A percentile compares a stretch with the other conserved stretches of the same genome.
These are phyloP conservation scores for Penicillium bovifimosum DNA, from an alignment of 495 filamentous ascomycete species.

Conservation along the genomic window DNA sequence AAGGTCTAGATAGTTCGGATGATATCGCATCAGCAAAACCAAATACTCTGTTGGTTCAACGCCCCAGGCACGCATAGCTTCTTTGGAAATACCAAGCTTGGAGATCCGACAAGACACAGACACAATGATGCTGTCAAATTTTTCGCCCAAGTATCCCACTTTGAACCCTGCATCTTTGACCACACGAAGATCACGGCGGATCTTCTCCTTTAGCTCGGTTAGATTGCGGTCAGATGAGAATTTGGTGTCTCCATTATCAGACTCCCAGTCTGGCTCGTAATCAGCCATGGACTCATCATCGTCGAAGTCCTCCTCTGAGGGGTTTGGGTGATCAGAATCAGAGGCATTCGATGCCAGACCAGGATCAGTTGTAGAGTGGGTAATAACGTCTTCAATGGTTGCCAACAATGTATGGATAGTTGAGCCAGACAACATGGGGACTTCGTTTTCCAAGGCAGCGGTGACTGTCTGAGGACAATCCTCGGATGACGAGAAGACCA, in stretches of 20 bases:
- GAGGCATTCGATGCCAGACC: slow-evolving; percentile 6
- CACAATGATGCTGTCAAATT: slow-evolving; percentile 54
- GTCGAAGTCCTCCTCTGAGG: not conserved
- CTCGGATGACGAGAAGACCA: slow-evolving; percentile 53
- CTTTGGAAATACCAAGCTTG: slow-evolving; percentile 70
- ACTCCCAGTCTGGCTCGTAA: slow-evolving; percentile 27
- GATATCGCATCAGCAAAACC: slow-evolving; percentile 69
- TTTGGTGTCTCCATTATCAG: slow-evolving; percentile 31
- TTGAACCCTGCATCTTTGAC: slow-evolving; percentile 67
- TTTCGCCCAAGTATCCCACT: slow-evolving; percentile 56
- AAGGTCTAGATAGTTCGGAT: slow-evolving; percentile 50
- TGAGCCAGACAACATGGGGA: slow-evolving; percentile 16
- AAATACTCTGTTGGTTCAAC: slow-evolving; percentile 63
- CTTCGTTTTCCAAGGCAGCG: slow-evolving; percentile 39
- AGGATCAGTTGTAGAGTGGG: slow-evolving; percentile 21
- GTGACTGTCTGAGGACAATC: slow-evolving; percentile 42
- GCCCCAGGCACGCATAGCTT: slow-evolving; percentile 74
- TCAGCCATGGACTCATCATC: slow-evolving; percentile 13
- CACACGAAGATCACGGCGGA: slow-evolving; percentile 58
- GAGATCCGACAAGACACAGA: slow-evolving; percentile 56
- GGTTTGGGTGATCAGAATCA: slow-evolving; percentile 1
- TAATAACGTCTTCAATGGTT: slow-evolving; percentile 35
- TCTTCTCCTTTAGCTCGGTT: slow-evolving; percentile 17
- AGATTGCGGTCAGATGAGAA: slow-evolving; percentile 24
- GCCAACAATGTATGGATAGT: slow-evolving; percentile 31